Evolutionary conservation across 1,284 basidiomycete genomes (phyloP).

Genomic region (Microbotryomycetes sp.): DNA sequence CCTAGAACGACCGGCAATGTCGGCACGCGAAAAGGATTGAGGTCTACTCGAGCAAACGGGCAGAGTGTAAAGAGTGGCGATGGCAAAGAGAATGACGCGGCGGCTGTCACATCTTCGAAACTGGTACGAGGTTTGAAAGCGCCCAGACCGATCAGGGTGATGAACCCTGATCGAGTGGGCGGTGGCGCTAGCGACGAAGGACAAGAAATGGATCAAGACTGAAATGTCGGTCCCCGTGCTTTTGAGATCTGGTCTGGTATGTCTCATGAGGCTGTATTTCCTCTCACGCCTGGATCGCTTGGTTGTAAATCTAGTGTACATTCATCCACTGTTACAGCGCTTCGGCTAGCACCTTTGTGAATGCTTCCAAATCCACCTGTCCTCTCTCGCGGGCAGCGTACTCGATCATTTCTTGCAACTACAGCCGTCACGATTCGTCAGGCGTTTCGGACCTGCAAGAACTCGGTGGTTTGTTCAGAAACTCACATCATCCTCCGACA

Average conservation of each 20-base stretch:
- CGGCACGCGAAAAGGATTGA: background rate
- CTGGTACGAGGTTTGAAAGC: too few relatives aligned
- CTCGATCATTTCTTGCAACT: constrained; percentile 36
- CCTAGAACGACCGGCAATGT: background rate
- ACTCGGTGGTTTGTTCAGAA: too few relatives aligned
- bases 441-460: too few relatives aligned
- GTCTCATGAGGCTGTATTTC: background rate
- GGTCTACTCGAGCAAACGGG: background rate
- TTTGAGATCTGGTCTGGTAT: background rate
- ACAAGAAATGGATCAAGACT: background rate
- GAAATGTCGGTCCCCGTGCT: background rate
- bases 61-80: background rate
- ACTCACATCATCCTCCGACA: constrained; percentile 33
- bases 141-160: background rate
- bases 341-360: constrained; percentile 30
- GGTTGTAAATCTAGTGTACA: background rate
- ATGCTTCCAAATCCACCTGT: constrained; percentile 25
- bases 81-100: background rate
- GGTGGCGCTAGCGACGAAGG: too few relatives aligned
- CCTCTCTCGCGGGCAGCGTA: constrained; percentile 21
- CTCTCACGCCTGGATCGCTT: background rate
- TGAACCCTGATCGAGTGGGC: background rate
- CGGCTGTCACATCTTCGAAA: too few relatives aligned
- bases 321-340: constrained; percentile 8
- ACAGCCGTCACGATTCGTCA: background rate